Conservation (phyloP, 148 eudicot species). For the Rhododendron griersonianum region DNA sequence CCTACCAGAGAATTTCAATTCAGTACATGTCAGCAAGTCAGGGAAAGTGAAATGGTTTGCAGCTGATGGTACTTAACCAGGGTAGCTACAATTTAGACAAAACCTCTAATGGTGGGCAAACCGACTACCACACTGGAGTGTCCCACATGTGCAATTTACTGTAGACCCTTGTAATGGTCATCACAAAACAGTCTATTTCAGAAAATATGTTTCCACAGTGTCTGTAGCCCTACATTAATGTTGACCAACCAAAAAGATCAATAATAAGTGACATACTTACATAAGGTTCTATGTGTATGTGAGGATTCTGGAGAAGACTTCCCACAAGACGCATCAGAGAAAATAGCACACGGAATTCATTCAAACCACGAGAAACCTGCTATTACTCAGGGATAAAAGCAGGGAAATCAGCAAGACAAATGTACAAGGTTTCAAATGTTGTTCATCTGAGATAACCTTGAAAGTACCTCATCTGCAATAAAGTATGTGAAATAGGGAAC, state of each 20-base stretch:
- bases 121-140: neutral
- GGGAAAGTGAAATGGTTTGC: neutral
- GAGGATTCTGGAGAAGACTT: conserved; percentile 70
- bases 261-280: conserved; percentile 33
- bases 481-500: conserved; percentile 72
- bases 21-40: neutral
- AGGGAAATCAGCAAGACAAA: neutral
- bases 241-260: neutral
- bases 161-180: neutral
- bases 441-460: neutral
- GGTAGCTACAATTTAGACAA: neutral
- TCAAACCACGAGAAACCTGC: conserved; percentile 75
- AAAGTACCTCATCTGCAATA: conserved; percentile 62
- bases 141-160: neutral
- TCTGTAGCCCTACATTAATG: neutral
- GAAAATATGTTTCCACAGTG: neutral
- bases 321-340: conserved; percentile 73
- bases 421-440: neutral
- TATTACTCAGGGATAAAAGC: neutral
- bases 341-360: conserved; percentile 55
- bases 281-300: conserved; percentile 71
- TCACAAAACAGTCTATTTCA: neutral
- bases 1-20: neutral
- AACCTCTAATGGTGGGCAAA: neutral
- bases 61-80: neutral